Evolutionary conservation across 352 stramenopile genomes (phyloP), one percentile per base, ranked within the genome.

Genomic region (Globisporangium mamillatum): DNA sequence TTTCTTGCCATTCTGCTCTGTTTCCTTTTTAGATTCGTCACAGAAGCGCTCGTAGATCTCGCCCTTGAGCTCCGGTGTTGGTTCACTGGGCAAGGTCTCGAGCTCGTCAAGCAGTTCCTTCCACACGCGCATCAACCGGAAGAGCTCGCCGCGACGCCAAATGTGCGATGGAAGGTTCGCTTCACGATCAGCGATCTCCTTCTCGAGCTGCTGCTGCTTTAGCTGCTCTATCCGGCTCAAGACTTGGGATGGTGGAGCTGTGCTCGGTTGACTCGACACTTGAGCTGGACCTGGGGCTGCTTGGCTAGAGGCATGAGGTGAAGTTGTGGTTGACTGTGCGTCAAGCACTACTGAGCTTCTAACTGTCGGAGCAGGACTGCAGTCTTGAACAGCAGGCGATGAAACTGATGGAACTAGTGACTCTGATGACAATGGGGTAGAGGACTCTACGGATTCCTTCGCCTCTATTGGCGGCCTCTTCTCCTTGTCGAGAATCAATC

Each of bases 41-140:
- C 54, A 59, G 25, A 38, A 59, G 54, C 34, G 54, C 54, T 59
- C 16, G 16, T 38, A 59, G 25, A 41, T 27, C 16, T 59, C 34
- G 25, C 38, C 34, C 16, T 59, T 59, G 6, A 59, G 38, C 54
- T 59, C 54, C 6, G 25, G 4, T 12, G 54, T 41, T 18, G 54
- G 24, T 12, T 20, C 34, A 32, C 54, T 59, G 6, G 14, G 25
- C 7, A 59, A 18, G 2, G 38, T n/a, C 25, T 59, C 54, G 18
- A 18, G 38, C 4, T 18, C 52, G 14, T 41, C 54, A 8, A 27
- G 1, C 54, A 59, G 25, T 8, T 59, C 25, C 25, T 27, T 59
- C 54, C 54, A 59, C 54, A 32, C 54, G 14, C 54, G 54, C n/a
- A 59, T 59, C 24, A 59, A 20, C 25, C 34, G 54, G 25, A 59